Percentiles rank a stretch among this genome's conserved stretches.
Conservation (phyloP, 371 early-diverging fungal species). For the Blakeslea trispora region DNA sequence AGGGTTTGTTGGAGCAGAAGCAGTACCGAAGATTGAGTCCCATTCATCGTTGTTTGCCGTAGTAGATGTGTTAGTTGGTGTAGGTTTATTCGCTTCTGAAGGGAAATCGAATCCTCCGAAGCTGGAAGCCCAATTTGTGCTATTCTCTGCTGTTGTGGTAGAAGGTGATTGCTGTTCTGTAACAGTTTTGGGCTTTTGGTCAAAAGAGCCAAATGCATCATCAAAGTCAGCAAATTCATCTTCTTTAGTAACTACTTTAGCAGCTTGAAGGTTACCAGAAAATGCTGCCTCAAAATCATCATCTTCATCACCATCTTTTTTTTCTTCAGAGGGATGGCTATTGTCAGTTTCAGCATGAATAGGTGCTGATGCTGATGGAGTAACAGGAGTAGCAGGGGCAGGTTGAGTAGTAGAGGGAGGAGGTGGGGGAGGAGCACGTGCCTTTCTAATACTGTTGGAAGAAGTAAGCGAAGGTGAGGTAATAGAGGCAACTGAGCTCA, state of each 20-base stretch:
- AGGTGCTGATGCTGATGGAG: not conserved
- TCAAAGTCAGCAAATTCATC: constrained; percentile 44
- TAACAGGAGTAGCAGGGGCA: not conserved
- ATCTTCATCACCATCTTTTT: constrained; percentile 11
- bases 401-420: constrained; percentile 6
- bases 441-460: constrained; percentile 7
- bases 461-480: constrained; percentile 25
- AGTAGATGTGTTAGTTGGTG: constrained; percentile 1
- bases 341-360: not conserved
- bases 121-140: constrained; percentile 39
- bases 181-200: constrained; percentile 8
- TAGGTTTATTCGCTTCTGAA: constrained; percentile 5
- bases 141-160: constrained; percentile 16
- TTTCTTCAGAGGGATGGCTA: not conserved
- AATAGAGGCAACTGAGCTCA: constrained; percentile 15
- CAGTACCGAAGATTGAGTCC: constrained; percentile 50
- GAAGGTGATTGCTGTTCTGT: not conserved
- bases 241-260: constrained; percentile 29
- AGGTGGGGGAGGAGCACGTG: constrained; percentile 22
- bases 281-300: constrained; percentile 44
- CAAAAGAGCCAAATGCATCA: constrained; percentile 42
- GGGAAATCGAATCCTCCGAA: constrained; percentile 41
- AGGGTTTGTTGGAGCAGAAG: constrained; percentile 12
- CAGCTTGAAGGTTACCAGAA: constrained; percentile 39
- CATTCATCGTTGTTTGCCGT: constrained; percentile 35